A percentile compares a stretch with the other conserved stretches of the same genome.
These are phyloP conservation scores for Tausonia pullulans DNA, from an alignment of 1,284 basidiomycete genomes.

Conservation along the genomic window DNA sequence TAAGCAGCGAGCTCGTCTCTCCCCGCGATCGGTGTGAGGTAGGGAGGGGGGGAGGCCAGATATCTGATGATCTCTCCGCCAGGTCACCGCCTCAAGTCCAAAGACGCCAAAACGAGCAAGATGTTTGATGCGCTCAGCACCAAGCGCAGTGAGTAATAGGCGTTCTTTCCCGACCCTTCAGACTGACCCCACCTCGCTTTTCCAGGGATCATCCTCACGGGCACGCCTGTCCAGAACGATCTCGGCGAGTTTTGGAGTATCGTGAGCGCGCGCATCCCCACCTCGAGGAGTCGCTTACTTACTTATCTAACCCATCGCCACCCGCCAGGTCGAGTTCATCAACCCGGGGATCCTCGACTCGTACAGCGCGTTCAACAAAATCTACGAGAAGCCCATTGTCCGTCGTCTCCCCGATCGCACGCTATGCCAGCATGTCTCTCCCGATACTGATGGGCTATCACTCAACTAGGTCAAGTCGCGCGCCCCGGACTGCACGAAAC, in stretches of 20 bases:
- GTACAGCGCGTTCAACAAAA: conserved; percentile 59
- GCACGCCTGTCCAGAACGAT: conserved; percentile 96
- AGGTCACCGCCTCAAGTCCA: conserved; percentile 89
- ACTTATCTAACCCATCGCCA: too few relatives aligned
- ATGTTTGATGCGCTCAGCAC: conserved; percentile 76
- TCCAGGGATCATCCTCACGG: conserved; percentile 59
- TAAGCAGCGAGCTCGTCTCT: conserved; percentile 23
- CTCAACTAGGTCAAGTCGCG: conserved; percentile 4
- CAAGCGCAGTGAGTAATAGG: conserved; percentile 38
- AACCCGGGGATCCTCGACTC: conserved; percentile 70
- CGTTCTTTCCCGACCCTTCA: background rate
- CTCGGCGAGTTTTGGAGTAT: conserved; percentile 91
- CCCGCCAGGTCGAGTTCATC: conserved; percentile 69
- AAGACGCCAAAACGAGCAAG: conserved; percentile 75
- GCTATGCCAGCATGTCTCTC: background rate
- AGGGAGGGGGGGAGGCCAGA: background rate
- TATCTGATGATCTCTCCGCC: background rate
- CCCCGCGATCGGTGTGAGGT: background rate
- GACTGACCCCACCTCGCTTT: background rate
- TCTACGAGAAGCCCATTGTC: conserved; percentile 83
- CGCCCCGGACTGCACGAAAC: background rate
- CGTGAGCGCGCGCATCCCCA: conserved; percentile 41
- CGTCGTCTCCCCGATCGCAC: background rate
- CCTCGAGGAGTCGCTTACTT: too few relatives aligned
- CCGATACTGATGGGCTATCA: background rate